These are phyloP conservation scores for Plectranthus barbatus DNA, from an alignment of 257 asterid genomes.

Conservation along the genomic window DNA sequence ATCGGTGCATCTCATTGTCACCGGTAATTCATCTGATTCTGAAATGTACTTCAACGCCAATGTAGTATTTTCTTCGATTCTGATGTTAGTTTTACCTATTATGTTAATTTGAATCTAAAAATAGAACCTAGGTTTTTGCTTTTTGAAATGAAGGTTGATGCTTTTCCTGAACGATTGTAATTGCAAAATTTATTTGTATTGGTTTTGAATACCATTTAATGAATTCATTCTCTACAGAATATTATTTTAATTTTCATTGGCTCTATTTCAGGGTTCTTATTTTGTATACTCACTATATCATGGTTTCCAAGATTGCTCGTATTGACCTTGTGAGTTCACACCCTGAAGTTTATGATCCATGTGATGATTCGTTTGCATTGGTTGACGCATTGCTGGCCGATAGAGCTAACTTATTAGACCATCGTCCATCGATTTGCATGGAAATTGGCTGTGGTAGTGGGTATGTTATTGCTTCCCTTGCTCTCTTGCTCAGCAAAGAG, in stretches of 20 bases:
- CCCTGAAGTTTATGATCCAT: conserved; percentile 90
- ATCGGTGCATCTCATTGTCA: not conserved
- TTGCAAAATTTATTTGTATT: not conserved
- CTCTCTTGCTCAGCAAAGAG: conserved; percentile 55
- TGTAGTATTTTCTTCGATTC: not conserved
- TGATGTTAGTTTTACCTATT: not conserved
- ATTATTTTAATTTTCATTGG: not conserved
- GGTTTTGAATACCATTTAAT: not conserved
- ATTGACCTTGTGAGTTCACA: conserved; percentile 79
- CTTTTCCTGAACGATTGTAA: not conserved
- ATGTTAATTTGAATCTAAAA: not conserved
- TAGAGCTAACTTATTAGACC: conserved; percentile 52
- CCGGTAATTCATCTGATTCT: not conserved
- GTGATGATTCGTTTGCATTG: conserved; percentile 88
- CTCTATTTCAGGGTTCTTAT: conserved; percentile 6
- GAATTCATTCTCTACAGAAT: not conserved
- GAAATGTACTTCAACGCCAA: not conserved
- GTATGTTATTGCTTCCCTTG: conserved; percentile 77
- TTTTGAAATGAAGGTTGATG: not conserved
- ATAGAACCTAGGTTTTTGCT: not conserved
- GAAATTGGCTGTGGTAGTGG: conserved; percentile 98
- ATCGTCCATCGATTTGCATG: conserved; percentile 67
- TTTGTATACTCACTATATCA: conserved; percentile 7
- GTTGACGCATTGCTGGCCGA: conserved; percentile 94
- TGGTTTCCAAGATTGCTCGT: conserved; percentile 55